phyloP scores from a whole-genome alignment of 2,329 filamentous ascomycete genomes.

The Shiraia sp. region DNA sequence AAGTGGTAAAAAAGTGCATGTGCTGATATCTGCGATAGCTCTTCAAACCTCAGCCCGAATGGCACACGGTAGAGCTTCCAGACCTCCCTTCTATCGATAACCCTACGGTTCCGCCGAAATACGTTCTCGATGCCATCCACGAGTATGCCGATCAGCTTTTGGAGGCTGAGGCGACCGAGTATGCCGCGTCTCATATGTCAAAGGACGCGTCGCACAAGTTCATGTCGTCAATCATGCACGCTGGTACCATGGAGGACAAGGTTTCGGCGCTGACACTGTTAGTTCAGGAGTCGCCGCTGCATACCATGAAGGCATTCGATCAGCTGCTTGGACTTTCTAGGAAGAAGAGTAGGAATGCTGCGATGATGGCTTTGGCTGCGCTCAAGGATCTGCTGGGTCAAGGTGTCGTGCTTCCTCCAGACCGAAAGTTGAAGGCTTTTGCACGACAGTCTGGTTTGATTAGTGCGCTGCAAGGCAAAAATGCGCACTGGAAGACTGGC shows the following conservation, averaged over 20 bases:
- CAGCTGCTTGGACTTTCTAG: constrained; percentile 79
- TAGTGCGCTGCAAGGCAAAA: constrained; percentile 67
- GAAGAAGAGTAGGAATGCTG: constrained; percentile 91
- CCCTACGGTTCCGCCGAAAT: constrained; percentile 53
- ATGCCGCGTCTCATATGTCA: constrained; percentile 70
- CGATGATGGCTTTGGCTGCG: constrained; percentile 87
- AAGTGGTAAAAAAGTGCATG: constrained; percentile 3
- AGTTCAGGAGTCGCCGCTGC: constrained; percentile 92
- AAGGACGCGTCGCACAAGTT: constrained; percentile 92
- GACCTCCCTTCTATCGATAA: constrained; percentile 53
- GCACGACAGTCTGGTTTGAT: constrained; percentile 76
- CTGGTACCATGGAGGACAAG: constrained; percentile 94
- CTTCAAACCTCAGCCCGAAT: constrained; percentile 67
- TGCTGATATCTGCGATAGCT: constrained; percentile 47
- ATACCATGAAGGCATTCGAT: constrained; percentile 89
- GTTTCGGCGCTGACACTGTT: constrained; percentile 92
- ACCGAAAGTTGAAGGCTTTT: constrained; percentile 81
- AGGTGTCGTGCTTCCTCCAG: constrained; percentile 78
- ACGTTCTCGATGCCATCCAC: constrained; percentile 62
- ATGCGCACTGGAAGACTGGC: constrained; percentile 67
- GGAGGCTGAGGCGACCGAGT: constrained; percentile 75
- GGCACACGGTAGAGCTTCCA: constrained; percentile 65
- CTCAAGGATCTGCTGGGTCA: constrained; percentile 93
- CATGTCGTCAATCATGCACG: constrained; percentile 94
- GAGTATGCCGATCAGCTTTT: constrained; percentile 74